These are phyloP conservation scores for Penstemon newberryi DNA, from an alignment of 257 asterid species.

Conservation along the genomic window DNA sequence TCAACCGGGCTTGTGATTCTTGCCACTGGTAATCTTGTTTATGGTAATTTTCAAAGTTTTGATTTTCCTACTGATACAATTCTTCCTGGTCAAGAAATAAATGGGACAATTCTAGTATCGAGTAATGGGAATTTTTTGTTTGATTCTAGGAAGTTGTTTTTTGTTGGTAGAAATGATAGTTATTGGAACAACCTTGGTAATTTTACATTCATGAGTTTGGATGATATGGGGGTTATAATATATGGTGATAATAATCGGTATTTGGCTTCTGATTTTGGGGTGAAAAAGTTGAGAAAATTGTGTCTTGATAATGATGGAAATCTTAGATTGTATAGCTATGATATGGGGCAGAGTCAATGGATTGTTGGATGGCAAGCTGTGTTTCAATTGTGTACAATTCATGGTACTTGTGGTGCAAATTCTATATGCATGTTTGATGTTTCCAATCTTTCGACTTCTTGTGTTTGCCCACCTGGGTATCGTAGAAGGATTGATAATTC, in stretches of 20 bases:
- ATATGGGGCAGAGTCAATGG: conserved; percentile 44
- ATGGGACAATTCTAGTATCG: conserved; percentile 40
- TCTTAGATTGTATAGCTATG: conserved; percentile 61
- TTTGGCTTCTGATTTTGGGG: conserved; percentile 56
- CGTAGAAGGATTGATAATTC: conserved; percentile 25
- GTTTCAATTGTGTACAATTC: conserved; percentile 50
- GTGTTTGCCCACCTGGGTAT: conserved; percentile 85
- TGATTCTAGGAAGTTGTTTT: conserved; percentile 45
- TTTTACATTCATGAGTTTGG: conserved; percentile 36
- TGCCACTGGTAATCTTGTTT: conserved; percentile 55
- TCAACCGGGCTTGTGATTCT: conserved; percentile 38
- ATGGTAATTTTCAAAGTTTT: conserved; percentile 61
- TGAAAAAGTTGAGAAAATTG: conserved; percentile 49
- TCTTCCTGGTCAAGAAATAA: conserved; percentile 58
- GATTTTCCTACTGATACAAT: conserved; percentile 55
- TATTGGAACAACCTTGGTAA: conserved; percentile 44
- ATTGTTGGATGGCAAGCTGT: conserved; percentile 63
- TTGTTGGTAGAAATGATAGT: conserved; percentile 31
- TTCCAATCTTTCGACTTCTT: conserved; percentile 47
- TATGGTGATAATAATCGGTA: conserved; percentile 27
- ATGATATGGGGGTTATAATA: conserved; percentile 42
- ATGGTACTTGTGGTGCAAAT: conserved; percentile 68
- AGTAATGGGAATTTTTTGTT: conserved; percentile 52
- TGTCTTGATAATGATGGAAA: conserved; percentile 74
- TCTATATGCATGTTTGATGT: conserved; percentile 61